A percentile compares a stretch with the other conserved stretches of the same genome.
Evolutionary conservation across 2,329 filamentous ascomycete genomes (phyloP).

Genomic region (Thelonectria discophora): DNA sequence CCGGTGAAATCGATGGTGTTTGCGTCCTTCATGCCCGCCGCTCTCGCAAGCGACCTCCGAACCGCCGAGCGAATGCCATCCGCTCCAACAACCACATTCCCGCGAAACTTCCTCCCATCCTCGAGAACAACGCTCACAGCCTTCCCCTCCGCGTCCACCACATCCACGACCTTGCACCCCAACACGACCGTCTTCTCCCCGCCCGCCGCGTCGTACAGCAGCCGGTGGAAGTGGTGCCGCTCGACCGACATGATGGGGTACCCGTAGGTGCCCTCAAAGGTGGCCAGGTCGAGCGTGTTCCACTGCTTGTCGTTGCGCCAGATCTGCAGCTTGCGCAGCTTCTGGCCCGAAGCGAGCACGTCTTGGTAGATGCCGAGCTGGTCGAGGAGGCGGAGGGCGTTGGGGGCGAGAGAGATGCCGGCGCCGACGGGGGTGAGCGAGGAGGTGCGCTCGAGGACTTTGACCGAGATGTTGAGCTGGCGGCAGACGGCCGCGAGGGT

Average conservation of each 20-base stretch:
- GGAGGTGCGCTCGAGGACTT: slow-evolving; percentile 18
- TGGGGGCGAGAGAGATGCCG: slow-evolving; percentile 23
- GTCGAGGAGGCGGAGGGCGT: slow-evolving; percentile 21
- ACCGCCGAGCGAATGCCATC: slow-evolving; percentile 23
- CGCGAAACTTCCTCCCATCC: slow-evolving; percentile 17
- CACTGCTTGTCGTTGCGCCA: slow-evolving; percentile 24
- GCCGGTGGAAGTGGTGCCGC: slow-evolving; percentile 19
- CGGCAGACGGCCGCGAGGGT: slow-evolving; percentile 23
- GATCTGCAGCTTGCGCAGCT: slow-evolving; percentile 21
- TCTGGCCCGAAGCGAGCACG: slow-evolving; percentile 19
- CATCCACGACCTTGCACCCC: slow-evolving; percentile 18
- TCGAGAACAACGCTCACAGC: slow-evolving; percentile 14
- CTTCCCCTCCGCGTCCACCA: slow-evolving; percentile 10
- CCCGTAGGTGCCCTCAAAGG: slow-evolving; percentile 18
- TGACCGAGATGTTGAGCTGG: slow-evolving; percentile 21
- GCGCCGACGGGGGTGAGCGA: slow-evolving; percentile 17
- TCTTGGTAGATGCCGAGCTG: slow-evolving; percentile 20
- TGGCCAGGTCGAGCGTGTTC: slow-evolving; percentile 19
- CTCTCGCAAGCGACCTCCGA: slow-evolving; percentile 14
- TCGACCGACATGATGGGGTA: slow-evolving; percentile 22
- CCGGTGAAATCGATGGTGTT: slow-evolving; percentile 24
- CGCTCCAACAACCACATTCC: slow-evolving; percentile 19
- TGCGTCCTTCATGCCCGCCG: slow-evolving; percentile 19
- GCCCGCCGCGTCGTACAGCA: slow-evolving; percentile 21
- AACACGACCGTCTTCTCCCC: slow-evolving; percentile 10